phyloP scores from a whole-genome alignment of 2,329 filamentous ascomycete genomes.

The Cladobotryum protrusum region DNA sequence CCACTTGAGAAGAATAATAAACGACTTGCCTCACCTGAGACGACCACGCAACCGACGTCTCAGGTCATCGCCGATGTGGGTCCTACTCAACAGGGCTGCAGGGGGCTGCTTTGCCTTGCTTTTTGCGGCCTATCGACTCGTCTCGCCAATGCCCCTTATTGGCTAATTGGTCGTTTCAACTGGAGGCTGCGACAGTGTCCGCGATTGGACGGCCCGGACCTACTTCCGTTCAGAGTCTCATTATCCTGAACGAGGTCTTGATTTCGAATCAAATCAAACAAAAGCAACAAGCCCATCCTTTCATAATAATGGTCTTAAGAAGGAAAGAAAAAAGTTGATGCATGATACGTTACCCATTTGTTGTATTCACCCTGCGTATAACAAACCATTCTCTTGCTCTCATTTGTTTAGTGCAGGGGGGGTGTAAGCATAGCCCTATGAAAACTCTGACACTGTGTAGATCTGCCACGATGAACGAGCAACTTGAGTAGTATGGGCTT shows the following conservation, averaged over 20 bases:
- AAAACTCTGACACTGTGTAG: too few species aligned
- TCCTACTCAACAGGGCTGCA: slow-evolving; percentile 9
- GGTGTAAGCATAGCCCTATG: too few species aligned
- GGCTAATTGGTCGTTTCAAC: slow-evolving; percentile 10
- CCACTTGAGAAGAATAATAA: too few species aligned
- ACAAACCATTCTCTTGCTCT: too few species aligned
- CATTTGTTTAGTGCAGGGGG: too few species aligned
- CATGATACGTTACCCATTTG: too few species aligned
- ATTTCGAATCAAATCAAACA: too few species aligned
- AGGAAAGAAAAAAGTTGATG: too few species aligned
- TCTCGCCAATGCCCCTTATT: slow-evolving; percentile 1
- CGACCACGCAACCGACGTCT: background rate
- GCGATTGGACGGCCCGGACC: background rate
- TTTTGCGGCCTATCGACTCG: slow-evolving; percentile 6
- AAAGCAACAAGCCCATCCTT: background rate
- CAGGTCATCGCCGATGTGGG: slow-evolving; percentile 4
- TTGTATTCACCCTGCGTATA: too few species aligned
- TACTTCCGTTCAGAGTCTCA: background rate
- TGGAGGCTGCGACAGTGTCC: background rate
- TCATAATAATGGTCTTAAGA: too few species aligned
- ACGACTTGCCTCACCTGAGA: background rate
- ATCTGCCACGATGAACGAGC: too few species aligned
- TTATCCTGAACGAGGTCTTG: background rate
- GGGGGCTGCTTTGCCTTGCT: slow-evolving; percentile 4
- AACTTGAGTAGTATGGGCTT: too few species aligned